Base-by-base conservation (phyloP, 75 land plant genomes). In the Picea glauca region DNA sequence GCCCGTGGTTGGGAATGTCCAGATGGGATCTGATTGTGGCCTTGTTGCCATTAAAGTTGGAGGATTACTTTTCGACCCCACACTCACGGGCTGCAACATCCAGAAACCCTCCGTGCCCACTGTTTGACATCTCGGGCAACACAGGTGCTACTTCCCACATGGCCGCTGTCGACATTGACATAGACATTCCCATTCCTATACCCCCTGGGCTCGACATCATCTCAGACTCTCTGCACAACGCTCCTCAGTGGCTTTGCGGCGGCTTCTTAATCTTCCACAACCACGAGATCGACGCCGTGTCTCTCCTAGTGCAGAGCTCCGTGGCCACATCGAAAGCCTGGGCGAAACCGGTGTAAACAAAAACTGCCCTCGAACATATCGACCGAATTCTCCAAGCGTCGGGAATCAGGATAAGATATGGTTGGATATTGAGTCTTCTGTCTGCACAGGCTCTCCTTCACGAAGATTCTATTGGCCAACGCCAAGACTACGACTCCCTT, bases 21-120 rank as follows among this genome's bases (percentile, higher is more conserved):
- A 91, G 15, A 91, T 85, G 3, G 86, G 75, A 33, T 81, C 81
- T 38, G 79, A 64, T 8, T 80, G 56, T 3, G 80, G 77, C 3
- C 79, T 80, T 20, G 80, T 80, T 3, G 81, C 85, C 13, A 82
- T 83, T 73, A 79, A 72, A 60, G 74, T 81, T 11, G 80, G 82
- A 0, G 88, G 82, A 2, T 35, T 40, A 1, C 85, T 78, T n/a
- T 66, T 81, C 14, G 87, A 54, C 43, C 81, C 81, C 26, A 81
- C 85, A 75, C 83, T 80, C 72, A 91, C 89, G 12, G 95, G 93
- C 9, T 68, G 72, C 3, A 93, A 85, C 95, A 93, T 93, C 95
- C 95, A 93, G 60, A 93, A 86, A 9, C 93, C 82, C 50, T 26
- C 90, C 90, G 72, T 68, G 72, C 56, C 86, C 82, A 30, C 40